phyloP scores from a whole-genome alignment of 2,329 filamentous ascomycete genomes.

The Simplicillium aogashimaense region DNA sequence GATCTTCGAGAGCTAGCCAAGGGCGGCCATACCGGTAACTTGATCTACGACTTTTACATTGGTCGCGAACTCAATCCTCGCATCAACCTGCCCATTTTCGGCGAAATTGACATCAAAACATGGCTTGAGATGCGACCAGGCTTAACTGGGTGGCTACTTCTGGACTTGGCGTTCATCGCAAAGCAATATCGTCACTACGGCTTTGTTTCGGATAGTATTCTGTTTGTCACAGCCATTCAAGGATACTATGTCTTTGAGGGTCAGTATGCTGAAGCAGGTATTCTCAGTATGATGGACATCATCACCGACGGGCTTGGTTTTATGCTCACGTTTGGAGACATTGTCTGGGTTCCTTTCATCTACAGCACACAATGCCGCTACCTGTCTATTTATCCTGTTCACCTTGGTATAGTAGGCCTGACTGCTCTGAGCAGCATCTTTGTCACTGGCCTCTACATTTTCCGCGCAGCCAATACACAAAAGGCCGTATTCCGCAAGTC shows the following conservation, averaged over 20 bases:
- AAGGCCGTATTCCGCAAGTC: constrained; percentile 90
- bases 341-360: constrained; percentile 83
- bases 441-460: constrained; percentile 66
- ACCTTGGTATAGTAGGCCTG: constrained; percentile 57
- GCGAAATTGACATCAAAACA: constrained; percentile 78
- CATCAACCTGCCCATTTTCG: constrained; percentile 63
- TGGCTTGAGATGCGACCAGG: constrained; percentile 83
- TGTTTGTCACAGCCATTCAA: constrained; percentile 67
- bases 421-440: constrained; percentile 55
- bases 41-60: constrained; percentile 91
- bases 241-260: constrained; percentile 73
- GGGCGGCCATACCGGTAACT: constrained; percentile 70
- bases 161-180: constrained; percentile 73
- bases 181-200: constrained; percentile 79
- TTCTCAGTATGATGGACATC: constrained; percentile 86
- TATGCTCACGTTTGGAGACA: constrained; percentile 85
- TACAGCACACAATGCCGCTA: constrained; percentile 78
- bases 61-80: constrained; percentile 91
- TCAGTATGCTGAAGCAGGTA: constrained; percentile 73
- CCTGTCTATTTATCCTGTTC: constrained; percentile 67
- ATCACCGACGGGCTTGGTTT: constrained; percentile 84
- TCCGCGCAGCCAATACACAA: constrained; percentile 79
- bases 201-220: constrained; percentile 71
- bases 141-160: constrained; percentile 72
- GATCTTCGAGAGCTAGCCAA: constrained; percentile 65